Conservation (phyloP, 1,284 basidiomycete species). For the Ustilago bromivora region DNA sequence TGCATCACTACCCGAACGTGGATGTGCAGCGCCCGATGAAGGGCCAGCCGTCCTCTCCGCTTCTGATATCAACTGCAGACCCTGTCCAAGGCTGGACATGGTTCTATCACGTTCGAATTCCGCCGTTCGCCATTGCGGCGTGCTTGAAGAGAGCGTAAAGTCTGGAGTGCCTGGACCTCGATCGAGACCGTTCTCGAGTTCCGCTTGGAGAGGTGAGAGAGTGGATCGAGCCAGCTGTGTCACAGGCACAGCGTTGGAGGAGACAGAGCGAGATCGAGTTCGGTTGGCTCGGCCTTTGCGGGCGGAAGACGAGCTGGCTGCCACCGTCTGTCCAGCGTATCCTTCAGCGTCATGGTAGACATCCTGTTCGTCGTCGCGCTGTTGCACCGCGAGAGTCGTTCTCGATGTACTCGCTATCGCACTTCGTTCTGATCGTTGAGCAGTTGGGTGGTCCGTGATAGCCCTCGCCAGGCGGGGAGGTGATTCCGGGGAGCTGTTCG, state of each 20-base stretch:
- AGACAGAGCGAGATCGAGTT: slow-evolving; percentile 45
- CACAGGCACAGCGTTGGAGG: slow-evolving; percentile 40
- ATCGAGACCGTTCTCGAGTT: slow-evolving; percentile 25
- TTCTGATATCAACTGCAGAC: slow-evolving; percentile 44
- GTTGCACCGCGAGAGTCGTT: neutral
- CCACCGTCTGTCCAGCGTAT: slow-evolving; percentile 8
- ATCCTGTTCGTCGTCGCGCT: neutral
- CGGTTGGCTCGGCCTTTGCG: slow-evolving; percentile 32
- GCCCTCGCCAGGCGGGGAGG: slow-evolving; percentile 31
- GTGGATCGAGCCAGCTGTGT: slow-evolving; percentile 28
- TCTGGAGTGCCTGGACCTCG: slow-evolving; percentile 57
- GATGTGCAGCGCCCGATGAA: slow-evolving; percentile 14
- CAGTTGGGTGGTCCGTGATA: slow-evolving; percentile 19
- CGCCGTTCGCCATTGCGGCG: slow-evolving; percentile 39
- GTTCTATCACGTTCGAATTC: slow-evolving; percentile 37
- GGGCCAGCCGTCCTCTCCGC: slow-evolving; percentile 26
- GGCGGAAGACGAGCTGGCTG: slow-evolving; percentile 32
- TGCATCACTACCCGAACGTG: slow-evolving; percentile 36
- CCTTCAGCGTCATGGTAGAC: slow-evolving; percentile 3
- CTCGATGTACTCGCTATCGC: neutral
- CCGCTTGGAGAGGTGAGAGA: slow-evolving; percentile 21
- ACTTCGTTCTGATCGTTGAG: neutral
- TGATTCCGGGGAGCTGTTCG: slow-evolving; percentile 14
- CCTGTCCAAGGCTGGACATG: slow-evolving; percentile 49
- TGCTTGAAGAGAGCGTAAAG: slow-evolving; percentile 41